These are phyloP conservation scores for Claviceps quebecensis DNA, from an alignment of 2,329 filamentous ascomycete genomes.

Conservation along the genomic window DNA sequence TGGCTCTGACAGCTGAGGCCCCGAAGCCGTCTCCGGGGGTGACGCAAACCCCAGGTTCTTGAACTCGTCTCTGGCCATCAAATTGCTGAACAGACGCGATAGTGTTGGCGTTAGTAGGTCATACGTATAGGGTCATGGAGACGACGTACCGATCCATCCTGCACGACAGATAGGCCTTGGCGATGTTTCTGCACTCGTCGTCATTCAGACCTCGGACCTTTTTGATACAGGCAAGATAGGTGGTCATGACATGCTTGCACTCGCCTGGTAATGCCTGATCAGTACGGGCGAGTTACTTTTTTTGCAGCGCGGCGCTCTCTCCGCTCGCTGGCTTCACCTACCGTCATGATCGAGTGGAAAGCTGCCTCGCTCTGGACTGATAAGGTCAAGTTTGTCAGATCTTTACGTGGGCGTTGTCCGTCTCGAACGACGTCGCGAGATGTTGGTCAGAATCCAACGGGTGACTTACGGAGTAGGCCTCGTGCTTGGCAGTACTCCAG, in stretches of 20 bases:
- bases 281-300: background rate
- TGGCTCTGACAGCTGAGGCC: constrained; percentile 10
- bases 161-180: constrained; percentile 79
- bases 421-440: too few species aligned
- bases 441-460: background rate
- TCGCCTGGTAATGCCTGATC: constrained; percentile 47
- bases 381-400: constrained; percentile 1
- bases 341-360: constrained; percentile 94
- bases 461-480: constrained; percentile 56
- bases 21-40: constrained; percentile 6
- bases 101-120: background rate
- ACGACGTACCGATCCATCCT: constrained; percentile 76
- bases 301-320: background rate
- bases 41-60: constrained; percentile 71
- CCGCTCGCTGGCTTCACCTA: constrained; percentile 12
- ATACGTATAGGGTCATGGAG: too few species aligned
- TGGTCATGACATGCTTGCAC: constrained; percentile 78
- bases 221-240: constrained; percentile 79
- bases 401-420: background rate
- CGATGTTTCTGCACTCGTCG: constrained; percentile 67
- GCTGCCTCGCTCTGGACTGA: constrained; percentile 75
- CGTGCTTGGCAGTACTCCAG: constrained; percentile 49
- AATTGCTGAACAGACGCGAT: constrained; percentile 42
- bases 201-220: constrained; percentile 73
- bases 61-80: constrained; percentile 94